Conservation (phyloP, 1,284 basidiomycete genomes). For the Pyrrhoderma lamaoense region DNA sequence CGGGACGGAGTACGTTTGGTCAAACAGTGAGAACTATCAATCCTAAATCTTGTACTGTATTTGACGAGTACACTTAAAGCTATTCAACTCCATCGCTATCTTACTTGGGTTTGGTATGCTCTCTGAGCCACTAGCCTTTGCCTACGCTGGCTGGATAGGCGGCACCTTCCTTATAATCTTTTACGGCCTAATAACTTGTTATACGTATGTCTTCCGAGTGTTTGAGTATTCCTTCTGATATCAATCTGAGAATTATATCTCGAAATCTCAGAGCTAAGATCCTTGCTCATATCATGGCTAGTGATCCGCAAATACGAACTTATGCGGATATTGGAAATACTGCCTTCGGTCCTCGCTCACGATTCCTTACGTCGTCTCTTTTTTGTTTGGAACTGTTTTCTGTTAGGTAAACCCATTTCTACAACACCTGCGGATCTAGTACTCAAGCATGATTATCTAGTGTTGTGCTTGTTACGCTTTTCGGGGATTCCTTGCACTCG, state of each 20-base stretch:
- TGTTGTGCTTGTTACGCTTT: constrained; percentile 79
- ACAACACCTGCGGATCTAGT: too few relatives aligned
- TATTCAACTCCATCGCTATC: constrained; percentile 89
- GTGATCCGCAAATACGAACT: constrained; percentile 65
- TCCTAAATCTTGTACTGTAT: background rate
- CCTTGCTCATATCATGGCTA: constrained; percentile 66
- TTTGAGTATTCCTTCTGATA: background rate
- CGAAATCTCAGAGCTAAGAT: constrained; percentile 59
- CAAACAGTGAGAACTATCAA: constrained; percentile 57
- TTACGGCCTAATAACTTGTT: constrained; percentile 79
- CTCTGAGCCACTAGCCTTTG: constrained; percentile 83
- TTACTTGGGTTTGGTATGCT: constrained; percentile 86
- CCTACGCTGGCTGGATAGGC: constrained; percentile 79
- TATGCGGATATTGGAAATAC: constrained; percentile 87
- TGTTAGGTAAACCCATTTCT: constrained; percentile 50
- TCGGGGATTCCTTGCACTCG: constrained; percentile 76
- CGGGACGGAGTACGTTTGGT: constrained; percentile 68
- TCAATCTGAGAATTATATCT: background rate
- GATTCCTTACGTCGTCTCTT: constrained; percentile 59
- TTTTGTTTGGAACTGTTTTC: constrained; percentile 86
- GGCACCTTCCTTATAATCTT: constrained; percentile 70
- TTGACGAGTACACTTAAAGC: constrained; percentile 32
- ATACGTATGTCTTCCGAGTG: constrained; percentile 57
- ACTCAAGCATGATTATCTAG: constrained; percentile 31
- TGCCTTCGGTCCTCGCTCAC: constrained; percentile 74